Base-by-base conservation (phyloP, 2,329 filamentous ascomycete genomes). In the Coniochaeta prunicola region DNA sequence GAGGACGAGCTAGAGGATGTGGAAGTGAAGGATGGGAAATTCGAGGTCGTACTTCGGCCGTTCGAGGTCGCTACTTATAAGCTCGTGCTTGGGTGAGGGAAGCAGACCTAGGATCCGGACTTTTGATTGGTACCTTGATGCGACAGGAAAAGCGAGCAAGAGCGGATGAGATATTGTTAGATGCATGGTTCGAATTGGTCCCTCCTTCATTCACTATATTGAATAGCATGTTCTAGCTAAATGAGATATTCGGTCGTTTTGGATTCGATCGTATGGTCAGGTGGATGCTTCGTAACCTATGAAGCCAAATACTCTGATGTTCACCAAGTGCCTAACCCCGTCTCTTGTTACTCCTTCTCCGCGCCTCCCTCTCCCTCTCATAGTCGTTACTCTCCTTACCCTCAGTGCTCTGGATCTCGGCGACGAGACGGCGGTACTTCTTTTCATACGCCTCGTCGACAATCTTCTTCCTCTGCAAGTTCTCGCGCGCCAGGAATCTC, bases 321-420 rank as follows among this genome's bases (percentile, higher is more conserved):
- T n/a, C 21, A 28, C 40, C 54, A 19, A n/a, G n/a, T n/a, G n/a
- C 13, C 21, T 38, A 26, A 45, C 54, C 60, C 40, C 60, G 42
- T 59, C 60, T 64, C 65, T 79, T 83, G 71, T 80, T 84, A 58
- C 82, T 81, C 71, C 81, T 79, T 74, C 91, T 91, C 73, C 92
- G 83, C 71, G 80, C 80, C 71, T 83, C 81, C 80, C 87, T 94
- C 80, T 96, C 91, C 67, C 88, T 82, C 76, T 96, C 92, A 81
- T 97, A 97, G 55, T 82, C 84, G 75, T 97, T 97, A 48, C 85
- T 82, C 73, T 94, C 92, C 60, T 82, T 79, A 1, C 93, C 93
- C 73, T 97, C 94, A 76, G 96, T 89, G 65, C 89, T 91, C 77
- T 99, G 93, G 67, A 99, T 97, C 81, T 97, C 92, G 10, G 92